A percentile compares a stretch with the other conserved stretches of the same genome.
These are phyloP conservation scores for Elaeagnus macrophylla DNA, from an alignment of 306 rosid genomes.

Conservation along the genomic window DNA sequence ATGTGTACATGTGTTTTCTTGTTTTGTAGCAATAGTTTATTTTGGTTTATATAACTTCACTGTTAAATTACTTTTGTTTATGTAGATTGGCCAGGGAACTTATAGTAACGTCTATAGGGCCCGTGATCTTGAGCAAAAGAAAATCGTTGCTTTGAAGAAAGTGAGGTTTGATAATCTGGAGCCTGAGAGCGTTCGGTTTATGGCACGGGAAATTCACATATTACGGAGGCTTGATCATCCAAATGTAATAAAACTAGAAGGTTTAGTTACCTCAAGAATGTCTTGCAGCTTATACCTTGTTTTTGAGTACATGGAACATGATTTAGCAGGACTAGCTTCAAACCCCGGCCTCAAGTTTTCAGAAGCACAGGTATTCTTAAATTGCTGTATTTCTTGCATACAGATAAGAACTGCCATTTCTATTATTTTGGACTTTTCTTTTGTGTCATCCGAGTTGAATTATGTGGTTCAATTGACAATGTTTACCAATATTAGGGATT, in stretches of 20 bases:
- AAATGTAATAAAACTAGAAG: slow-evolving; percentile 79
- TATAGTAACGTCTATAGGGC: slow-evolving; percentile 90
- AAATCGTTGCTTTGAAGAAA: slow-evolving; percentile 87
- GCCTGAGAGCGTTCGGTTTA: slow-evolving; percentile 94
- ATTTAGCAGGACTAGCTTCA: slow-evolving; percentile 86
- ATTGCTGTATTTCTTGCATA: slow-evolving; percentile 5
- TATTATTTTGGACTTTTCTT: slow-evolving; percentile 4
- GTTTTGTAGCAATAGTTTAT: background rate
- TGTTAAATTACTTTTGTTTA: slow-evolving; percentile 10
- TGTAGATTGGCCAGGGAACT: slow-evolving; percentile 97
- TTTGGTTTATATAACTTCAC: slow-evolving; percentile 10
- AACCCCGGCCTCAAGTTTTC: slow-evolving; percentile 86
- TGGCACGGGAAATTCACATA: slow-evolving; percentile 94
- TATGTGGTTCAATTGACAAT: background rate
- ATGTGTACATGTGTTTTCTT: slow-evolving; percentile 1
- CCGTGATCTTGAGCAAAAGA: slow-evolving; percentile 86
- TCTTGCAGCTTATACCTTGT: slow-evolving; percentile 95
- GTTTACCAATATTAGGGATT: background rate
- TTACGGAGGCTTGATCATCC: slow-evolving; percentile 88
- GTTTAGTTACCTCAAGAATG: slow-evolving; percentile 92
- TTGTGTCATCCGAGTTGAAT: background rate
- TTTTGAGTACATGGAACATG: slow-evolving; percentile 96
- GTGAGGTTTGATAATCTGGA: slow-evolving; percentile 91
- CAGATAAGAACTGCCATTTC: background rate
- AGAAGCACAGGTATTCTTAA: slow-evolving; percentile 65